Base-by-base conservation (phyloP, 2,329 filamentous ascomycete genomes). In the Colletotrichum costaricense region DNA sequence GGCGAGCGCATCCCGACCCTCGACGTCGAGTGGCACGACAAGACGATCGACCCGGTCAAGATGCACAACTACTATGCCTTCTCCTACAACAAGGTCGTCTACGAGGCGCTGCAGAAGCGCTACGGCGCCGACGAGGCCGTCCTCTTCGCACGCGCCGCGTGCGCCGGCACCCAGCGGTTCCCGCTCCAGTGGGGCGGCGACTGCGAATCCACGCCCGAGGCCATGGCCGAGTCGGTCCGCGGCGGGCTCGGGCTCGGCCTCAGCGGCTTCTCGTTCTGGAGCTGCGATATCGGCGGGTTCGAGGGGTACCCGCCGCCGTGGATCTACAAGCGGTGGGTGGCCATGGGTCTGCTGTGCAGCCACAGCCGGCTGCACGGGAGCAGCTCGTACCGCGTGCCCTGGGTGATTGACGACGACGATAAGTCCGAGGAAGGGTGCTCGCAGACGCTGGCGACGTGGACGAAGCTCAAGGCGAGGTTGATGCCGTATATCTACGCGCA, bases 1-100 rank as follows among this genome's bases (percentile, higher is more conserved):
- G 92, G 92, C 67, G 93, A 94, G 83, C 88, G 93, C 30, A 91
- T 94, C 67, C 93, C 93, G 0, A 89, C 88, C 5, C 85, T 88
- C 62, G 90, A 92, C 76, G 89, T 94, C 6, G 85, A 88, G 75
- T 94, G 92, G 88, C 85, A 89, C 78, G 91, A 94, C 76, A 78
- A 83, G 60, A 85, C 84, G 5, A 81, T 86, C 55, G 91, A 94
- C 76, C 88, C 92, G 1, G 84, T 84, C 63, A 89, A 88, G 77
- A 94, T 94, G 92, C 93, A 94, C 83, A 94, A 94, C 81, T 94
- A 90, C 83, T 94, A 94, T 80, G 87, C 93, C n/a, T 92, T 93
- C 78, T 82, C 91, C 3, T 94, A 93, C 84, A 94, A 94, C 86
- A 89, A 91, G 76, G 81, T 90, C 69, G 92, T 94, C 8, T 94